Evolutionary conservation across 371 early-diverging fungal species (phyloP).

Genomic region (Rhizopus stolonifer): DNA sequence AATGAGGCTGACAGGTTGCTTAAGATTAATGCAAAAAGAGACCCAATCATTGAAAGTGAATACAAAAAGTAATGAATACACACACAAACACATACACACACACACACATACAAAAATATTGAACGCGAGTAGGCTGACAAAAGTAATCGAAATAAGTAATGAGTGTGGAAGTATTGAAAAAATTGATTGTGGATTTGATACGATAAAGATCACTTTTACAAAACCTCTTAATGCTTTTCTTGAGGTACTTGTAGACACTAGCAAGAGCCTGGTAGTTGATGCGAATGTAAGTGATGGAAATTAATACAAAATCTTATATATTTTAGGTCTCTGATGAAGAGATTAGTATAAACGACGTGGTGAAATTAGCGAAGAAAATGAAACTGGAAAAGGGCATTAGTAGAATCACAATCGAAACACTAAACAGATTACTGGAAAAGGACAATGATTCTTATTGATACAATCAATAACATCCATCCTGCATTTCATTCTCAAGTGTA

Average conservation of each 20-base stretch:
- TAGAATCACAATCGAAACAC: slow-evolving; percentile 8
- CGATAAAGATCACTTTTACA: slow-evolving; percentile 2
- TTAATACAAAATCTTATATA: background rate
- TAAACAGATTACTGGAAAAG: slow-evolving; percentile 7
- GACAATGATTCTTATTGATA: too few species aligned
- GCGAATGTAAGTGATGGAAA: background rate
- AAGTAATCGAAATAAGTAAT: slow-evolving; percentile 1
- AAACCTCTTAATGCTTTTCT: background rate
- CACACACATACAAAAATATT: too few species aligned
- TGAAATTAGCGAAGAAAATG: slow-evolving; percentile 2
- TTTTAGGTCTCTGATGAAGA: slow-evolving; percentile 4
- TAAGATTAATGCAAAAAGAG: background rate
- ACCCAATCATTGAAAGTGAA: slow-evolving; percentile 2
- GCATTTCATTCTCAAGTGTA: too few species aligned
- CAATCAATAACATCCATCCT: too few species aligned
- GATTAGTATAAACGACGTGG: slow-evolving; percentile 12
- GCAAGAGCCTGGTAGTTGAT: background rate
- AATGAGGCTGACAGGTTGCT: background rate
- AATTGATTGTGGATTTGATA: slow-evolving; percentile 4
- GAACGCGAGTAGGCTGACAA: background rate
- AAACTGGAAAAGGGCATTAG: slow-evolving; percentile 10
- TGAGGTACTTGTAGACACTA: slow-evolving; percentile 4
- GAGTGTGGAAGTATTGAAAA: slow-evolving; percentile 6
- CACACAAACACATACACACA: too few species aligned
- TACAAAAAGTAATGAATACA: slow-evolving; percentile 1